phyloP scores from a whole-genome alignment of 805 yeast species.

The Candida berthetii region DNA sequence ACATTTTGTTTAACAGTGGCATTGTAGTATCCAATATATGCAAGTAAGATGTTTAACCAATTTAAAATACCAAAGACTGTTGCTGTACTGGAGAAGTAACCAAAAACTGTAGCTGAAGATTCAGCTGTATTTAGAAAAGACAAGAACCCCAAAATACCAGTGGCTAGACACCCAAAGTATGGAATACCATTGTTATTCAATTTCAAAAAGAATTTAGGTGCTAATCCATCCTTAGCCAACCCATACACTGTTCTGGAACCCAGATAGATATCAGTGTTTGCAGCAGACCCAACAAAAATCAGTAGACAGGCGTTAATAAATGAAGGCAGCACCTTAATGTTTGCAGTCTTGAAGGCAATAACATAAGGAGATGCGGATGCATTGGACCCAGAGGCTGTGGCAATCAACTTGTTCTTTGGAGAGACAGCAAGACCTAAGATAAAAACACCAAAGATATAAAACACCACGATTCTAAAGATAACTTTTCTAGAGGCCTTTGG shows the following conservation, averaged over 20 bases:
- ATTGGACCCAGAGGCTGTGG: constrained; percentile 30
- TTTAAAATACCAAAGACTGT: constrained; percentile 66
- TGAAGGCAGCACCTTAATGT: constrained; percentile 39
- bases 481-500: constrained; percentile 49
- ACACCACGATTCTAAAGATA: constrained; percentile 45
- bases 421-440: constrained; percentile 55
- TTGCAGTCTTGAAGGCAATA: constrained; percentile 41
- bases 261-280: constrained; percentile 19
- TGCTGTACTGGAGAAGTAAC: constrained; percentile 64
- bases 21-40: constrained; percentile 55
- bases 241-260: constrained; percentile 32
- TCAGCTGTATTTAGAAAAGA: constrained; percentile 62
- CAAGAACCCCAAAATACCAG: constrained; percentile 46
- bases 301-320: constrained; percentile 42
- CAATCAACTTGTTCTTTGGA: constrained; percentile 34
- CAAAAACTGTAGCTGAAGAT: constrained; percentile 49
- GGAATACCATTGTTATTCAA: constrained; percentile 55
- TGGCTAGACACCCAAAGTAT: constrained; percentile 39
- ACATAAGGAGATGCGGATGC: constrained; percentile 46
- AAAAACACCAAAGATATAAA: constrained; percentile 47
- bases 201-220: constrained; percentile 40
- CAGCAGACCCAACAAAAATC: constrained; percentile 34
- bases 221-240: constrained; percentile 43
- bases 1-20: constrained; percentile 62
- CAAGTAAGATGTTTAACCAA: constrained; percentile 59